These are phyloP conservation scores for Metarhizium guizhouense DNA, from an alignment of 2,329 filamentous ascomycete genomes.

Conservation along the genomic window DNA sequence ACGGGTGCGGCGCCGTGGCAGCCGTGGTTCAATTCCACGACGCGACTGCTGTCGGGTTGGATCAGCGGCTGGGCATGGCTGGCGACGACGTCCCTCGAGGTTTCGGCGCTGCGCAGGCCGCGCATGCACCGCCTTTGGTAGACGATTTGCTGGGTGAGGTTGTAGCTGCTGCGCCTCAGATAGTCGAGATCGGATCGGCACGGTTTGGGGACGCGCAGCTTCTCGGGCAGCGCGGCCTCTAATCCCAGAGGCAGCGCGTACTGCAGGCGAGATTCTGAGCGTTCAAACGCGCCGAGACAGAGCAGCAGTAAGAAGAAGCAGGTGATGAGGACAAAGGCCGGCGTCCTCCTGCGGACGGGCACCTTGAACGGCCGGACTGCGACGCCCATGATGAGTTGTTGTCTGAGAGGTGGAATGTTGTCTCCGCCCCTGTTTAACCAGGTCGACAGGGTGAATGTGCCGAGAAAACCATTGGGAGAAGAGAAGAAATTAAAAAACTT, in stretches of 20 bases:
- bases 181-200: conserved; percentile 21
- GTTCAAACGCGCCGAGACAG: conserved; percentile 4
- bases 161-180: conserved; percentile 19
- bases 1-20: conserved; percentile 11
- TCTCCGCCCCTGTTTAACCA: background rate
- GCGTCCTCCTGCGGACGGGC: conserved; percentile 1
- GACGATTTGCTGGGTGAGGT: conserved; percentile 30
- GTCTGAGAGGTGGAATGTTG: background rate
- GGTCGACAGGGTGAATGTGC: background rate
- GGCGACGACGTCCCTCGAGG: conserved; percentile 27
- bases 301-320: conserved; percentile 1
- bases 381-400: conserved; percentile 2
- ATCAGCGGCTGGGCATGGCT: conserved; percentile 30
- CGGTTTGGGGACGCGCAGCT: conserved; percentile 7
- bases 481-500: background rate
- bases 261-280: conserved; percentile 7
- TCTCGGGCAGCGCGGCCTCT: conserved; percentile 12
- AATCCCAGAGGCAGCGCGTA: conserved; percentile 13
- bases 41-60: conserved; percentile 17
- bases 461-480: background rate
- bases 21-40: conserved; percentile 18
- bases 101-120: conserved; percentile 21
- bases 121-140: conserved; percentile 37
- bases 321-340: background rate
- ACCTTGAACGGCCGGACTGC: conserved; percentile 6